phyloP scores from a whole-genome alignment of 2,329 filamentous ascomycete genomes.

The Penicillium sp. region DNA sequence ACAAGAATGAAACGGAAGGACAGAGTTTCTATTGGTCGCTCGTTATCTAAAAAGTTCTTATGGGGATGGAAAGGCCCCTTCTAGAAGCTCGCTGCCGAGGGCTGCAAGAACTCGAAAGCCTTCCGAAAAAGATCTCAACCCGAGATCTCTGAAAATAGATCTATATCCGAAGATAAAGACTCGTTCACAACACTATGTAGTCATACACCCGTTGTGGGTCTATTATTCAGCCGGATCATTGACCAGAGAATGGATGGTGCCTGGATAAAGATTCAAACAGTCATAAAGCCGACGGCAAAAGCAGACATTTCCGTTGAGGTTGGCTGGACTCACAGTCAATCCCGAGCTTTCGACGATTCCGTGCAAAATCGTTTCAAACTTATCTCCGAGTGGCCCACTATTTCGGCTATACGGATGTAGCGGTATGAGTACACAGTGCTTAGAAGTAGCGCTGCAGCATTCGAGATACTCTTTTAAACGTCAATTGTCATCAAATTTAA shows the following conservation, averaged over 20 bases:
- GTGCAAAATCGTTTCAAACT: not conserved
- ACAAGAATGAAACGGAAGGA: too few relatives aligned
- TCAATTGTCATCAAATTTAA: not conserved
- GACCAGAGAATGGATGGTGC: not conserved
- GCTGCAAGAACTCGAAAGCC: too few relatives aligned
- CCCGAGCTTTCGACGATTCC: not conserved
- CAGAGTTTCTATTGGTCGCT: not conserved
- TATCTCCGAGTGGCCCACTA: constrained; percentile 1
- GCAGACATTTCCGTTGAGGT: not conserved
- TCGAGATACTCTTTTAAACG: not conserved
- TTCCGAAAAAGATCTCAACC: not conserved
- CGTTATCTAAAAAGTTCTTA: not conserved
- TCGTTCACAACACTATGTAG: not conserved
- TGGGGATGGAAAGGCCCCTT: not conserved
- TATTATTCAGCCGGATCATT: not conserved
- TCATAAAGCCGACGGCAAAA: not conserved
- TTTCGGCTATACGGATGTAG: constrained; percentile 12
- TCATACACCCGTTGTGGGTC: not conserved
- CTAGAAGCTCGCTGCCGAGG: not conserved
- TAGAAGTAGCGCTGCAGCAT: not conserved
- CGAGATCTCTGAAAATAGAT: not conserved
- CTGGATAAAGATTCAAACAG: too few relatives aligned
- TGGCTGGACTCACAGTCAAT: too few relatives aligned
- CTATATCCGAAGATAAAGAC: not conserved
- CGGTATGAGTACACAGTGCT: not conserved